Evolutionary conservation across 176 grass and related monocot species (phyloP).

Genomic region (Melocanna baccifera): DNA sequence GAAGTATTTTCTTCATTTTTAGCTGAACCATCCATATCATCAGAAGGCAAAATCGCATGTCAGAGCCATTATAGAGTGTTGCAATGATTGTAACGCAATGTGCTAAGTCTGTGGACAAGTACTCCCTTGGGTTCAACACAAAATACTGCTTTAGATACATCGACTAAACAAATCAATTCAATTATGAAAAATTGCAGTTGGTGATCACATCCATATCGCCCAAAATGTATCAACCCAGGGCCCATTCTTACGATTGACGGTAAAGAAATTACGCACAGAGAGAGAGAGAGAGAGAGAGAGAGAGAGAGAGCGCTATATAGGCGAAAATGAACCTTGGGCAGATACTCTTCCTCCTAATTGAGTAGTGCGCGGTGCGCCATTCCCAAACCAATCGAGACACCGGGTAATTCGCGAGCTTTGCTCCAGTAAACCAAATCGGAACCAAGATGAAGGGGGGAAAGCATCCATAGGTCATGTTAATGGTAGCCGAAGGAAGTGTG

Average conservation of each 20-base stretch:
- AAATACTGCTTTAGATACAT: not conserved
- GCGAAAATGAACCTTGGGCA: not conserved
- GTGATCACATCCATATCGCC: not conserved
- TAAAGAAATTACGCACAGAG: not conserved
- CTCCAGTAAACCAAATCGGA: not conserved
- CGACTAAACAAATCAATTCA: not conserved
- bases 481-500: not conserved
- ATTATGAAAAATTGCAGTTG: not conserved
- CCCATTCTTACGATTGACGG: not conserved
- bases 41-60: not conserved
- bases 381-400: not conserved
- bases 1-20: slow-evolving; percentile 77
- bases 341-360: not conserved
- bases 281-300: not conserved
- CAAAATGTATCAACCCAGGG: not conserved
- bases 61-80: not conserved
- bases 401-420: not conserved
- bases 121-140: not conserved
- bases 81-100: not conserved
- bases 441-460: not conserved
- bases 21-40: slow-evolving; percentile 14
- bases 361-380: not conserved
- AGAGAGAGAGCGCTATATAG: not conserved
- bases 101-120: not conserved
- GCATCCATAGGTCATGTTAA: not conserved